phyloP scores from a whole-genome alignment of 768 basidiomycete species.

The Trametes punicea region DNA sequence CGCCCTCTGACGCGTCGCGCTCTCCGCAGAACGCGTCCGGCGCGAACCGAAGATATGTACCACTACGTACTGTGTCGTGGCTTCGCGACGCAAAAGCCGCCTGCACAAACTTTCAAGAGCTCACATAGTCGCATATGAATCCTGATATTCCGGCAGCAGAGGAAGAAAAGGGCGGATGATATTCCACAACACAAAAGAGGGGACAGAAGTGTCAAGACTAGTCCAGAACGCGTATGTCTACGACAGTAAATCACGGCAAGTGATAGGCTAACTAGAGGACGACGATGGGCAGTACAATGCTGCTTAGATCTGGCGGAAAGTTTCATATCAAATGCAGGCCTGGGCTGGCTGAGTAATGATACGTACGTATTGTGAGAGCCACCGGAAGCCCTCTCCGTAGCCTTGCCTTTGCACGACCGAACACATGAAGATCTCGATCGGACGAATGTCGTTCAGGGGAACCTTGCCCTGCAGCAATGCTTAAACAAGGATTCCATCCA shows the following conservation, averaged over 20 bases:
- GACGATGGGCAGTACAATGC: neutral
- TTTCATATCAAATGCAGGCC: neutral
- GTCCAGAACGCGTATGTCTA: conserved; percentile 21
- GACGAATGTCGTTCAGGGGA: conserved; percentile 92
- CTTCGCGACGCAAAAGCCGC: no score
- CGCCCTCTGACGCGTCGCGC: neutral
- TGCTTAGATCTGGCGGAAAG: conserved; percentile 25
- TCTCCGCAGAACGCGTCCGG: neutral
- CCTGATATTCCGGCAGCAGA: neutral
- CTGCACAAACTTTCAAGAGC: no score
- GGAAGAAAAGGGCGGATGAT: conserved; percentile 10
- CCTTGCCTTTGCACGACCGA: conserved; percentile 99
- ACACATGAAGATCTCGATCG: conserved; percentile 99
- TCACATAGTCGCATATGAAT: neutral
- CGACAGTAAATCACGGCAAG: conserved; percentile 10
- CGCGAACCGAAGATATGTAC: neutral
- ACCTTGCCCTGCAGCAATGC: conserved; percentile 76
- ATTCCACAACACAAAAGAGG: conserved; percentile 22
- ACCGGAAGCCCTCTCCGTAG: conserved; percentile 98
- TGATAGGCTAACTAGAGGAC: conserved; percentile 7
- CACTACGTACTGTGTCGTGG: no score
- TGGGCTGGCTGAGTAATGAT: neutral
- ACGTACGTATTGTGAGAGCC: conserved; percentile 95
- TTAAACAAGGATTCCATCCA: neutral
- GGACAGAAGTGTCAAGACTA: conserved; percentile 16